Evolutionary conservation across 495 filamentous ascomycete species (phyloP), one percentile per base, ranked within the genome.

Genomic region (Podospora bellae-mahoneyi): DNA sequence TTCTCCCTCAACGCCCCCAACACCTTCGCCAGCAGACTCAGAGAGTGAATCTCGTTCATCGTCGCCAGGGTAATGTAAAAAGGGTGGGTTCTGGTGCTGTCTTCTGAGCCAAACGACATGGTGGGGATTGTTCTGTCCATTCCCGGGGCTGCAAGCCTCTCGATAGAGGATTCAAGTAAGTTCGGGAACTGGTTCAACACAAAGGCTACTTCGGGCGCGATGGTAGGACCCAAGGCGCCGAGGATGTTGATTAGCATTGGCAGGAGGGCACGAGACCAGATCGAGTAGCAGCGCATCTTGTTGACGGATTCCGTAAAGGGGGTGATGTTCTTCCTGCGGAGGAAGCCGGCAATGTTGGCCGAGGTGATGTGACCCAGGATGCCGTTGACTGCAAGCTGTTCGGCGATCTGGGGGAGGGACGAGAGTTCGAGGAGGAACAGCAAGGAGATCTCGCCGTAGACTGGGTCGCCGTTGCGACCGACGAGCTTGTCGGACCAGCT

Each of bases 211-310:
- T 99, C 96, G 0, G 88, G 87, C 1, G 93, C 92, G 70, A 91
- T 84, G 2, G 91, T 86, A 1, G 88, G 82, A 23, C 92, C 91
- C 27, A 98, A 88, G 30, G 91, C 87, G 69, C 88, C 86, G 54
- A 99, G 87, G 39, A 99, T 84, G 75, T 97, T 97, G 44, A 99
- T 84, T n/a, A 94, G 88, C 13, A 99, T 78, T 0, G 95, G 94
- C 1, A 99, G 84, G 67, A 99, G 84, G 2, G 93, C 94, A 56
- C 89, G 88, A 10, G 88, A 87, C 95, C 95, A 99, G 74, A 98
- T 94, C 30, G 84, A 81, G 79, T 95, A 94, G 71, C 90, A 84
- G 5, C 89, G 81, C 30, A 84, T 83, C 0, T 83, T 72, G 19
- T 85, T 86, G 15, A 83, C 78, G 60, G 80, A 79, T 5, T 86